Evolutionary conservation across 768 basidiomycete species (phyloP), one percentile per base, ranked within the genome.

Genomic region (Lactifluus hygrophoroides): DNA sequence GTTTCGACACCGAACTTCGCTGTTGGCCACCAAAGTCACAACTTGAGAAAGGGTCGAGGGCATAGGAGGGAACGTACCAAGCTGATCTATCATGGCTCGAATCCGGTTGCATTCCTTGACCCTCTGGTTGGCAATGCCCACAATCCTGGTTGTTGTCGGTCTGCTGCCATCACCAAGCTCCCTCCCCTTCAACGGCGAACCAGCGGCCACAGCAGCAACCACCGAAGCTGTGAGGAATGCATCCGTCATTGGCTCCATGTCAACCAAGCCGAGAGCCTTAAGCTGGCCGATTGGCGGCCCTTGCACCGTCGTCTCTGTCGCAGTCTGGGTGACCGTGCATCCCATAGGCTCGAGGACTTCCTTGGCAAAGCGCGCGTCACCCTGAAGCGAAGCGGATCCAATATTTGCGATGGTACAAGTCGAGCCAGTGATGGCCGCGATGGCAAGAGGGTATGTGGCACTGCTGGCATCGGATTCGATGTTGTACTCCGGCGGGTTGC

Each of bases 221-320:
- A 87, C 94, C 11, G 84, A 88, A 9, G 96, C 95, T 2, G 94
- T 97, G 74, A 98, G 80, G 77, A 99, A 99, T 21, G 95, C 96
- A 70, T 99, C 96, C 7, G 96, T 99, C 96, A 99, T 98, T n/a
- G 87, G 85, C 71, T 96, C 93, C 96, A 98, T 98, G 69, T 98
- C 92, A 21, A 97, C 83, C 65, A 85, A 80, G 51, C 88, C 90
- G 50, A 96, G 78, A 2, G 89, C 89, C 63, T 85, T 84, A 49
- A 99, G 78, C 64, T 83, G 76, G 0, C 93, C 90, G 13, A 84
- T 72, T 0, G 89, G 85, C 3, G 95, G 95, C 0, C 96, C 96
- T 0, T 81, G 85, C 34, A 98, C 96, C 10, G 91, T 96, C 9
- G 95, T 98, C 70, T 88, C 85, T 0, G 82, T 86, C 27, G 77